These are phyloP conservation scores for Neocatenulostroma microsporum DNA, from an alignment of 2,329 filamentous ascomycete genomes.

Conservation along the genomic window DNA sequence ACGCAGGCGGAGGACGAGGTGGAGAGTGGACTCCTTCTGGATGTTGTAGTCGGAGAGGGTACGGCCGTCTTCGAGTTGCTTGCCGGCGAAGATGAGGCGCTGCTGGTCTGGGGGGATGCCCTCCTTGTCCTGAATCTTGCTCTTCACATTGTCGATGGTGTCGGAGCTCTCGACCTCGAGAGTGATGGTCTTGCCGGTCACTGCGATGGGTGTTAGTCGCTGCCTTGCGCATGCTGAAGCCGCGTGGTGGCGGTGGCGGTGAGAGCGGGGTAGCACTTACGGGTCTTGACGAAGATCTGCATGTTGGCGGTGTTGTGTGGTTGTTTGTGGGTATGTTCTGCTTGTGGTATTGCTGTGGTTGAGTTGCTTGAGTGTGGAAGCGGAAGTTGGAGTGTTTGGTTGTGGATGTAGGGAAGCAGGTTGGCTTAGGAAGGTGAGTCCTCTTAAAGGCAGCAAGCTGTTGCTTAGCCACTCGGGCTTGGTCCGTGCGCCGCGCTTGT, in stretches of 20 bases:
- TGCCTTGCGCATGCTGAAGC: not conserved
- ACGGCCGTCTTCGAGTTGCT: conserved; percentile 91
- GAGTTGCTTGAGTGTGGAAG: not conserved
- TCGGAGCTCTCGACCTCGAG: conserved; percentile 64
- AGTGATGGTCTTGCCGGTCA: conserved; percentile 62
- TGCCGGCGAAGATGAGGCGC: conserved; percentile 90
- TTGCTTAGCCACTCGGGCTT: too few species aligned
- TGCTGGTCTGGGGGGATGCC: conserved; percentile 95
- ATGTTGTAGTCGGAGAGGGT: conserved; percentile 92
- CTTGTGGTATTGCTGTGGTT: too few species aligned
- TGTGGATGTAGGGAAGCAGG: too few species aligned
- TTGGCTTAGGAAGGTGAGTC: too few species aligned
- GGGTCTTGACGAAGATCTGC: conserved; percentile 98
- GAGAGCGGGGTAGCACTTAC: conserved; percentile 50
- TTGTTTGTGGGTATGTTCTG: conserved; percentile 3
- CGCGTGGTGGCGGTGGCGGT: conserved; percentile 11
- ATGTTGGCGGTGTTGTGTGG: conserved; percentile 42
- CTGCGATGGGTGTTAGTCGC: conserved; percentile 35
- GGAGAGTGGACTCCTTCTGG: conserved; percentile 61
- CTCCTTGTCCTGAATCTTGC: conserved; percentile 97
- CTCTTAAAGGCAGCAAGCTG: too few species aligned
- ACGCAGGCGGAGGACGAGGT: conserved; percentile 57
- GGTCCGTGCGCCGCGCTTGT: too few species aligned
- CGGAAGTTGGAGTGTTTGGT: not conserved
- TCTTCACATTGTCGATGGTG: conserved; percentile 94